These are phyloP conservation scores for Aureobasidium vineae DNA, from an alignment of 2,329 filamentous ascomycete species.

Conservation along the genomic window DNA sequence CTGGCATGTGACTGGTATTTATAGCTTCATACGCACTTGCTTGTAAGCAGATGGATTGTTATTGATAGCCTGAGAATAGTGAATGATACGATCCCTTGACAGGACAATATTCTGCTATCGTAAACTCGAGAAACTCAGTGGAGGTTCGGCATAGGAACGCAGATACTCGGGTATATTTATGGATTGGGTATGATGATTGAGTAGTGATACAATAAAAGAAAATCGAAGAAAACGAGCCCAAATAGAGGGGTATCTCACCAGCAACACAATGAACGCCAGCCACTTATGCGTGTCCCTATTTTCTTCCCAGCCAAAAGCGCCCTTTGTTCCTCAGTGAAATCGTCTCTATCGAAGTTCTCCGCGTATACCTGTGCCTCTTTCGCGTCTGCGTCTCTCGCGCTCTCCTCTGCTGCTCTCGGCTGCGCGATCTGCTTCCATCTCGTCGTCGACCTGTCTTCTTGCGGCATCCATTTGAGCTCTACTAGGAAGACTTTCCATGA, in stretches of 20 bases:
- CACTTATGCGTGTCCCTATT: neutral
- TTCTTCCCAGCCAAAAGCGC: neutral
- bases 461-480: slow-evolving; percentile 63
- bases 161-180: too few species aligned
- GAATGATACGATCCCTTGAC: too few species aligned
- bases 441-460: slow-evolving; percentile 66
- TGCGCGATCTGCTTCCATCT: slow-evolving; percentile 64
- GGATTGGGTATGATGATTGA: too few species aligned
- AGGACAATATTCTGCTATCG: too few species aligned
- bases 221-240: neutral
- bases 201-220: neutral
- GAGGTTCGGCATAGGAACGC: too few species aligned
- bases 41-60: too few species aligned
- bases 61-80: too few species aligned
- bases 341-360: slow-evolving; percentile 40
- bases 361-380: slow-evolving; percentile 48
- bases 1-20: too few species aligned
- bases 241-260: neutral
- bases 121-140: too few species aligned
- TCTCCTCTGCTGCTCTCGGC: slow-evolving; percentile 59
- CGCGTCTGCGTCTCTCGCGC: slow-evolving; percentile 41
- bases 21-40: too few species aligned
- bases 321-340: neutral
- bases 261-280: neutral
- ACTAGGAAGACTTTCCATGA: slow-evolving; percentile 72